A percentile compares a stretch with the other conserved stretches of the same genome.
Evolutionary conservation across 2,329 filamentous ascomycete species (phyloP).

Genomic region (Diaporthe longicolla): DNA sequence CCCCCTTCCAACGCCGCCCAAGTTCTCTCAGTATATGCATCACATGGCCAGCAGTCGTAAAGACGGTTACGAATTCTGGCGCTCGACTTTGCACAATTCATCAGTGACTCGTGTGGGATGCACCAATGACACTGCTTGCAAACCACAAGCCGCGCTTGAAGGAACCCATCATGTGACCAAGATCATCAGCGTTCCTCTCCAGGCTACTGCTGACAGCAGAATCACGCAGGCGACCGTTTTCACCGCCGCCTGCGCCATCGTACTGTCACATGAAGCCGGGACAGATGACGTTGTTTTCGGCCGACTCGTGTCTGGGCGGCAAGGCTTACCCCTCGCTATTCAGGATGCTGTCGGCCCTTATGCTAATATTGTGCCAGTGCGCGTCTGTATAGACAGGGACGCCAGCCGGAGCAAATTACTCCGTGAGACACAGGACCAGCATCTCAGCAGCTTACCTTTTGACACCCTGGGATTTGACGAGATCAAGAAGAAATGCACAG

Average conservation of each 20-base stretch:
- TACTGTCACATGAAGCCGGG: not conserved
- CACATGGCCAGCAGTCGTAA: not conserved
- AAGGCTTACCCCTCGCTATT: not conserved
- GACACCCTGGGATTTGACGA: not conserved
- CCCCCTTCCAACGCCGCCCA: not conserved
- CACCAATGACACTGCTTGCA: not conserved
- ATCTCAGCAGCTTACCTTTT: conserved; percentile 1
- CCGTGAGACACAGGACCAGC: not conserved
- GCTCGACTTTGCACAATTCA: not conserved
- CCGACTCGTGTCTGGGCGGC: not conserved
- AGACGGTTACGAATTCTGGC: not conserved
- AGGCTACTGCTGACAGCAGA: not conserved
- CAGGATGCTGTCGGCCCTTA: not conserved
- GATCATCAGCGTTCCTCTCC: not conserved
- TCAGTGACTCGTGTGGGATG: not conserved
- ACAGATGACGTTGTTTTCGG: not conserved
- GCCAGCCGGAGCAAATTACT: not conserved
- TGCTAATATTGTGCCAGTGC: not conserved
- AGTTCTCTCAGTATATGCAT: not conserved
- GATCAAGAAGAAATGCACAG: not conserved
- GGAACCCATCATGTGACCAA: not conserved
- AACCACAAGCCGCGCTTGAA: not conserved
- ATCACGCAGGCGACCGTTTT: not conserved
- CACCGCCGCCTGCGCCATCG: not conserved
- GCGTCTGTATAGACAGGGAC: not conserved